These are phyloP conservation scores for Wickerhamomyces subpelliculosus DNA, from an alignment of 805 yeast species.

Conservation along the genomic window DNA sequence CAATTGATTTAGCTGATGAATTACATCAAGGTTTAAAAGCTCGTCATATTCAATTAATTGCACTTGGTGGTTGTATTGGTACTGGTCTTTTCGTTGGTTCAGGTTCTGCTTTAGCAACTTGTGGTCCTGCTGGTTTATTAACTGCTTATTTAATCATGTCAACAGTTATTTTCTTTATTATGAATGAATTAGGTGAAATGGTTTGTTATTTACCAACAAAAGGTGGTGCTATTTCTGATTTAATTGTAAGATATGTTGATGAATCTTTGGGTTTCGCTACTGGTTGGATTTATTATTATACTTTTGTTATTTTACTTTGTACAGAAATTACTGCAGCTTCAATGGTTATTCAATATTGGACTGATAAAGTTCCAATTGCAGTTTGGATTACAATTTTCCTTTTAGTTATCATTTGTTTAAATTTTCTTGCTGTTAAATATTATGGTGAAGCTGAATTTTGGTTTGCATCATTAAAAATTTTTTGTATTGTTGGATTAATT, in stretches of 20 bases:
- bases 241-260: conserved; percentile 46
- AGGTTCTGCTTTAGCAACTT: conserved; percentile 50
- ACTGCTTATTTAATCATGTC: conserved; percentile 59
- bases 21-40: conserved; percentile 33
- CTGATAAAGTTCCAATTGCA: conserved; percentile 50
- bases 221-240: conserved; percentile 57
- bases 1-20: conserved; percentile 4
- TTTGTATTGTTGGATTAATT: conserved; percentile 58
- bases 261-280: conserved; percentile 22
- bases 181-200: conserved; percentile 62
- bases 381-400: conserved; percentile 56
- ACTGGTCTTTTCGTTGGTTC: conserved; percentile 79
- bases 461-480: conserved; percentile 51
- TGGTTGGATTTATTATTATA: conserved; percentile 23
- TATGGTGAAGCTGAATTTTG: conserved; percentile 62
- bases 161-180: conserved; percentile 55
- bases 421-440: conserved; percentile 50
- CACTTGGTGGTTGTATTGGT: conserved; percentile 81
- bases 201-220: conserved; percentile 55
- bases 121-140: conserved; percentile 70
- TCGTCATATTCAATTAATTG: conserved; percentile 78
- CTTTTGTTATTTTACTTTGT: conserved; percentile 18
- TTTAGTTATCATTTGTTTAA: conserved; percentile 36
- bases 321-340: conserved; percentile 57
- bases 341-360: conserved; percentile 46